Conservation (phyloP, 1,284 basidiomycete species). For the Psilocybe mexicana region DNA sequence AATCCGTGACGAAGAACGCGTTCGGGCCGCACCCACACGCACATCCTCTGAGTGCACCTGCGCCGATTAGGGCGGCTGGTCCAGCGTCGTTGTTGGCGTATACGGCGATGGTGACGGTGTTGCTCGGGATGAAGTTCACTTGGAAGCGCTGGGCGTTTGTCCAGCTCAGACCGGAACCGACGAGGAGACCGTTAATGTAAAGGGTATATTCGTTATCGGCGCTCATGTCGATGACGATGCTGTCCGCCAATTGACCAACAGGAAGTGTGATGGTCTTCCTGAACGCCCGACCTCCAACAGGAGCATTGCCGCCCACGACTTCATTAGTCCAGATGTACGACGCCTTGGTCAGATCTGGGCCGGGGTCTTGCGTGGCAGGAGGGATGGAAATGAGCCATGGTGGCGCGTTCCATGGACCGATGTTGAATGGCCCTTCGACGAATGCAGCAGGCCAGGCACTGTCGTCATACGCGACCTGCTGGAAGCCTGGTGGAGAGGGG, state of each 20-base stretch:
- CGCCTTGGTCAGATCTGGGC: conserved; percentile 8
- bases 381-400: conserved; percentile 15
- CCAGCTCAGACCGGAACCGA: conserved; percentile 22
- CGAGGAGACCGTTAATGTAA: conserved; percentile 28
- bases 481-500: conserved; percentile 23
- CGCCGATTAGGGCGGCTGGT: conserved; percentile 24
- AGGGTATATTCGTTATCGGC: conserved; percentile 27
- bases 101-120: conserved; percentile 21
- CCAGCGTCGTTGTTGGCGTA: conserved; percentile 22
- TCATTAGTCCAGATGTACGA: conserved; percentile 32
- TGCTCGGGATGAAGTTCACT: conserved; percentile 21
- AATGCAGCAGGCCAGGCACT: conserved; percentile 26
- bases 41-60: conserved; percentile 12
- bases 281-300: conserved; percentile 29
- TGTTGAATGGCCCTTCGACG: conserved; percentile 17
- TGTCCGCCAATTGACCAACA: conserved; percentile 19
- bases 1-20: conserved; percentile 13
- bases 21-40: conserved; percentile 11
- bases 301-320: conserved; percentile 16
- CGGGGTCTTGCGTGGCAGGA: conserved; percentile 2
- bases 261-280: conserved; percentile 26
- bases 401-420: conserved; percentile 14
- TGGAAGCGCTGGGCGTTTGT: conserved; percentile 19
- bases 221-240: conserved; percentile 24
- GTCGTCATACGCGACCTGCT: conserved; percentile 28